Evolutionary conservation across 441 rosid species (phyloP).

Genomic region (Geranium incanum): DNA sequence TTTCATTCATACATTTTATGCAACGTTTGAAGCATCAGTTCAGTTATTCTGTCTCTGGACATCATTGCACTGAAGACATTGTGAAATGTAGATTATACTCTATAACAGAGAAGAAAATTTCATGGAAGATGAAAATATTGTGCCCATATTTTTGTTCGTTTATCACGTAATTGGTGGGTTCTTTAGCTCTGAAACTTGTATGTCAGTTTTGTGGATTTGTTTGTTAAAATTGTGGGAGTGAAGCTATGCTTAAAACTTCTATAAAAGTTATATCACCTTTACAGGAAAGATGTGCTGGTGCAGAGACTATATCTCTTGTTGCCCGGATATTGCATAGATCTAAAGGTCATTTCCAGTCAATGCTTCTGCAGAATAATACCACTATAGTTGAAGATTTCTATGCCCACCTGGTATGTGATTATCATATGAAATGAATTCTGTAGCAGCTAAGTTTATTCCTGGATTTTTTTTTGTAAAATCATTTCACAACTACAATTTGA

Average conservation of each 20-base stretch:
- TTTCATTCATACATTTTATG: neutral
- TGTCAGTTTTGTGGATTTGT: constrained; percentile 16
- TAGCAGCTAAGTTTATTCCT: neutral
- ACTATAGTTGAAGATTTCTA: constrained; percentile 81
- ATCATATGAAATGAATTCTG: constrained; percentile 3
- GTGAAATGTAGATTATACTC: neutral
- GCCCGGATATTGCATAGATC: constrained; percentile 80
- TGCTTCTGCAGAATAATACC: constrained; percentile 77
- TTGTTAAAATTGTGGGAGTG: constrained; percentile 14
- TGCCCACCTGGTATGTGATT: constrained; percentile 58
- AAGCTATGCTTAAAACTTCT: constrained; percentile 13
- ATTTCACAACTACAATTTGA: neutral
- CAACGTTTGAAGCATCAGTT: neutral
- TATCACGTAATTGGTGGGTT: neutral
- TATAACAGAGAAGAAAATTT: neutral
- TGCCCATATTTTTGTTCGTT: neutral
- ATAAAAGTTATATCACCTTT: constrained; percentile 24
- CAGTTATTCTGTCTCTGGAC: constrained; percentile 5
- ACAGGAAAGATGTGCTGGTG: constrained; percentile 96
- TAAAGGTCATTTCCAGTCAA: constrained; percentile 81
- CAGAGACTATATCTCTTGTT: constrained; percentile 74
- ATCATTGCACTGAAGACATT: neutral
- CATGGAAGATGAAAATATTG: neutral
- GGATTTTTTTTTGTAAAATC: neutral
- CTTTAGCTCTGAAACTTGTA: constrained; percentile 4